Base-by-base conservation (phyloP, 2,329 filamentous ascomycete species). In the Phialocephala sp. region DNA sequence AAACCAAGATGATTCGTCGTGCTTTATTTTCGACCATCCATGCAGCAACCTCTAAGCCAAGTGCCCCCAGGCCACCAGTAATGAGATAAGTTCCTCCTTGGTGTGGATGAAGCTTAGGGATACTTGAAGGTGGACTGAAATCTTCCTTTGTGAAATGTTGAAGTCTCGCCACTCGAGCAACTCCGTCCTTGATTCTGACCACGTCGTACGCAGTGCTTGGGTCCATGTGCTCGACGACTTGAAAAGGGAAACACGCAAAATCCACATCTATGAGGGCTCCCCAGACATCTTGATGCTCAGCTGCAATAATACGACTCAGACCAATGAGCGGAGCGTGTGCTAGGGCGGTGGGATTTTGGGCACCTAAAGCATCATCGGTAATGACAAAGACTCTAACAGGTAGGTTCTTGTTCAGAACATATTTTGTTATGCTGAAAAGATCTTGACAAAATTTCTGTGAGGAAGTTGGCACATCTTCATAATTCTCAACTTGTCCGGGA, bases 51-150 rank as follows among this genome's bases (percentile, higher is more conserved):
- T 77, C 76, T 4, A 82, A 74, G 1, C 80, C 80, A 2, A 82
- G 74, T 12, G 74, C 76, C 1, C 80, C 79, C 15, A 81, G 71
- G 0, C 79, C 79, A 50, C 80, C 79, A 15, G 80, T 80, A 32
- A 82, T 76, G 20, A 82, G 36, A 64, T 82, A 82, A 0, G 80
- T 81, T 1, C 80, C 79, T n/a, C 77, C 72, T 9, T 59, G 54
- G 12, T 41, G 24, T n/a, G 65, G 41, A n/a, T n/a, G n/a, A n/a
- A 47, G n/a, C 15, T 12, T n/a, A 12, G n/a, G 36, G 27, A 57
- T 32, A 15, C 15, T 60, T 73, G 68, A 5, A 67, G 64, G 36
- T 70, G 72, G 12, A 69, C 62, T 9, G 75, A 67, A 4, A 5
- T 61, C 12, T 12, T 54, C 32, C n/a, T 54, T 41, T 55, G 45